These are phyloP conservation scores for Diaporthe vexans DNA, from an alignment of 2,329 filamentous ascomycete genomes.

Conservation along the genomic window DNA sequence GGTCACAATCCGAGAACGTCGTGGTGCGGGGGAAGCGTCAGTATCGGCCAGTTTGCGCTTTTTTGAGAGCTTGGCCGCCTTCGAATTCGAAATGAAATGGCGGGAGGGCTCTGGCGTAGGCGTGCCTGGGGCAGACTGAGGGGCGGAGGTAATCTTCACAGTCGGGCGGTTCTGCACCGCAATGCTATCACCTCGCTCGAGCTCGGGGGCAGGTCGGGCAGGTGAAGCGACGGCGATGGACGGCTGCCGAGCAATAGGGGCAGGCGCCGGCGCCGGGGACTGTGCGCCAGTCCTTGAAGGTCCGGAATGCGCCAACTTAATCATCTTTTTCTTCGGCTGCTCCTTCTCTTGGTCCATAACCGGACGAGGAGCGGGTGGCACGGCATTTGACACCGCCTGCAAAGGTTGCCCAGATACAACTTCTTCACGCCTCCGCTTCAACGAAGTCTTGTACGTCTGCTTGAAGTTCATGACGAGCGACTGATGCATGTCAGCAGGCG, in stretches of 20 bases:
- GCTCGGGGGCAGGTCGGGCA: slow-evolving; percentile 19
- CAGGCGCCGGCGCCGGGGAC: slow-evolving; percentile 29
- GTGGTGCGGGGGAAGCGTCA: slow-evolving; percentile 24
- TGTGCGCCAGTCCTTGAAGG: slow-evolving; percentile 25
- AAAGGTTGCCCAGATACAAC: slow-evolving; percentile 43
- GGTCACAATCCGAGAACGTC: slow-evolving; percentile 25
- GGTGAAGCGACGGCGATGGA: slow-evolving; percentile 40
- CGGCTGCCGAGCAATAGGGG: slow-evolving; percentile 30
- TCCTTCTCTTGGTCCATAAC: slow-evolving; percentile 43
- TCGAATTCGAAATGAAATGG: slow-evolving; percentile 22
- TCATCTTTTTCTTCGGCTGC: slow-evolving; percentile 51
- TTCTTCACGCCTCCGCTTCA: slow-evolving; percentile 64
- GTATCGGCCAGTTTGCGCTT: slow-evolving; percentile 41
- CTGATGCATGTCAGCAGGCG: slow-evolving; percentile 35
- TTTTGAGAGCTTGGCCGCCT: slow-evolving; percentile 34
- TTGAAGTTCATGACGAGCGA: slow-evolving; percentile 43
- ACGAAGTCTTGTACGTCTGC: slow-evolving; percentile 42
- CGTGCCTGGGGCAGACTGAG: slow-evolving; percentile 23
- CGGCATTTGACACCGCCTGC: neutral
- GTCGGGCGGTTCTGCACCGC: slow-evolving; percentile 38
- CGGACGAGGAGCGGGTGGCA: neutral
- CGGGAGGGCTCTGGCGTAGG: slow-evolving; percentile 30
- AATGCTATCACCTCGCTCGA: slow-evolving; percentile 39
- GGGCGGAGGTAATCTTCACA: slow-evolving; percentile 23
- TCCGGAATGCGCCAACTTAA: slow-evolving; percentile 44